These are phyloP conservation scores for Phialophora expanda DNA, from an alignment of 2,329 filamentous ascomycete species.

Conservation along the genomic window DNA sequence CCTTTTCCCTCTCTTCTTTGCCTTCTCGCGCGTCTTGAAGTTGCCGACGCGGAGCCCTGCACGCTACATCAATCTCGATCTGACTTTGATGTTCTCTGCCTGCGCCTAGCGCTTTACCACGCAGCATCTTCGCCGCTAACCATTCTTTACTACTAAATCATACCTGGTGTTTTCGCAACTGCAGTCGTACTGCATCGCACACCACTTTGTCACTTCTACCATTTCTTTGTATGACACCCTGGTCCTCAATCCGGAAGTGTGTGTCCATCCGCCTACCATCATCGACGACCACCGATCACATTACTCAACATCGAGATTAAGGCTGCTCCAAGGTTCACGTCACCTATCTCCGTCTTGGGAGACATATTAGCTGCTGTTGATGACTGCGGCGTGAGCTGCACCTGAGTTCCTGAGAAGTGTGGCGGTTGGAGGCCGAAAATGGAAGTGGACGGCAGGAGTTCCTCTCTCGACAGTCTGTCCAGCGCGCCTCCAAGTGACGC, in stretches of 20 bases:
- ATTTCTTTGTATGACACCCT: constrained; percentile 11
- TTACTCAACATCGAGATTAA: not conserved
- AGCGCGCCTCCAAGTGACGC: constrained; percentile 38
- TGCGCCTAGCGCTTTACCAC: constrained; percentile 18
- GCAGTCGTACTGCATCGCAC: constrained; percentile 1
- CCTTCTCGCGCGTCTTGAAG: constrained; percentile 18
- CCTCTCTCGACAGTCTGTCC: constrained; percentile 38
- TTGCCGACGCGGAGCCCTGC: not conserved
- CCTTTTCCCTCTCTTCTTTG: constrained; percentile 33
- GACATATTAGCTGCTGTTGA: constrained; percentile 5
- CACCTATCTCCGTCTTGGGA: not conserved
- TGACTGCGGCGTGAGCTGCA: constrained; percentile 10
- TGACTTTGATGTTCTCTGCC: constrained; percentile 28
- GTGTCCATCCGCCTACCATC: constrained; percentile 1
- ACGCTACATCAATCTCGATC: constrained; percentile 8
- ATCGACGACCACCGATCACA: not conserved
- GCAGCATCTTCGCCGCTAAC: constrained; percentile 21
- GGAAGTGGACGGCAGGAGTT: constrained; percentile 37
- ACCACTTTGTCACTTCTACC: constrained; percentile 5
- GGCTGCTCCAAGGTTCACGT: not conserved
- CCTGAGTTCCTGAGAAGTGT: constrained; percentile 3
- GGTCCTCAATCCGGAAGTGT: constrained; percentile 10
- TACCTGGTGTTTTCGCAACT: constrained; percentile 17
- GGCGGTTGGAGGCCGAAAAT: constrained; percentile 26
- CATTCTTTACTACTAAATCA: constrained; percentile 13